A percentile compares a stretch with the other conserved stretches of the same genome.
These are phyloP conservation scores for Lepiota brunneoincarnata DNA, from an alignment of 768 basidiomycete species.

Conservation along the genomic window DNA sequence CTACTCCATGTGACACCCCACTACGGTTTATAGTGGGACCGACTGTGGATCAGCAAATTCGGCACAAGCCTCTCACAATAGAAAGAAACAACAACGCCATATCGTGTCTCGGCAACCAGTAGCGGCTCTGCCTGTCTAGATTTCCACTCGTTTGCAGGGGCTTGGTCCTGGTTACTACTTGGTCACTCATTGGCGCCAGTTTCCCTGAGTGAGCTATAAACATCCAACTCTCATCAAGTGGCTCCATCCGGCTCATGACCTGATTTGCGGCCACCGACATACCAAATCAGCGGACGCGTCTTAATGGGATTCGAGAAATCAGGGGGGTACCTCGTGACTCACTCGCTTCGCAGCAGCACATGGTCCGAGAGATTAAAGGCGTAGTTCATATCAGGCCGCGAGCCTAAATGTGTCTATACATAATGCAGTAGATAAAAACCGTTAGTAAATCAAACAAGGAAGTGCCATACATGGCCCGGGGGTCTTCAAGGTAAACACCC, in stretches of 20 bases:
- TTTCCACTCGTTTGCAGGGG: no score
- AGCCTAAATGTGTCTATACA: constrained; percentile 1
- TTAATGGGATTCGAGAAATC: not conserved
- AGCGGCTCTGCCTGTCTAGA: no score
- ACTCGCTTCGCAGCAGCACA: not conserved
- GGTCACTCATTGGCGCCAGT: not conserved
- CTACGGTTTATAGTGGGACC: no score
- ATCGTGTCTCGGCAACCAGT: no score
- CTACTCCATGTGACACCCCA: no score
- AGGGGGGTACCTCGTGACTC: not conserved
- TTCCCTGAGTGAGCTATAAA: not conserved
- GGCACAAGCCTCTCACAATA: no score
- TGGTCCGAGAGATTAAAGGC: not conserved
- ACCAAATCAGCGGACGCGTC: not conserved
- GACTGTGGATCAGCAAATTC: no score
- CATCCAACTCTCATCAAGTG: constrained; percentile 1
- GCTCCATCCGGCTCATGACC: not conserved
- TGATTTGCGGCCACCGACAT: not conserved
- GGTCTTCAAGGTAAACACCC: not conserved
- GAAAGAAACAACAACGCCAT: no score
- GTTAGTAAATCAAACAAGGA: not conserved
- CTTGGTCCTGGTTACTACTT: not conserved
- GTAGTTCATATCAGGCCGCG: not conserved
- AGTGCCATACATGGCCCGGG: not conserved
- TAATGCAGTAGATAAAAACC: not conserved